phyloP scores from a whole-genome alignment of 2,329 filamentous ascomycete species.

The Colletotrichum lindemuthianum region DNA sequence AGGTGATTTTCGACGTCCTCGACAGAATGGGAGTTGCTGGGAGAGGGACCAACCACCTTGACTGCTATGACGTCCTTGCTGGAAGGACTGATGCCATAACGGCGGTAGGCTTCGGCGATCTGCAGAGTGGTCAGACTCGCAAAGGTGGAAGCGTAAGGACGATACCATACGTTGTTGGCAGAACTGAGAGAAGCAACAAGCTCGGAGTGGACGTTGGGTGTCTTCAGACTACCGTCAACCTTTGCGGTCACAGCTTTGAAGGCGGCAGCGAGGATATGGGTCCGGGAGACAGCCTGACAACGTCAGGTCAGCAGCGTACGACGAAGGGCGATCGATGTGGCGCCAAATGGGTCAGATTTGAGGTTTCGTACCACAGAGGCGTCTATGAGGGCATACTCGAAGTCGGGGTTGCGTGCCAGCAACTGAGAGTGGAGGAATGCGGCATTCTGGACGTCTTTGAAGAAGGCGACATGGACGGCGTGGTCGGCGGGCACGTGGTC shows the following conservation, averaged over 20 bases:
- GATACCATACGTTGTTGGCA: conserved; percentile 77
- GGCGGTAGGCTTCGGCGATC: conserved; percentile 92
- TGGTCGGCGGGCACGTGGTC: conserved; percentile 78
- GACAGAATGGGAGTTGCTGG: conserved; percentile 52
- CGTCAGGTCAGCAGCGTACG: not conserved
- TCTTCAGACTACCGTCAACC: conserved; percentile 71
- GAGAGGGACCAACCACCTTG: conserved; percentile 73
- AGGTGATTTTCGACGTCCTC: conserved; percentile 69
- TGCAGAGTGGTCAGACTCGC: conserved; percentile 47
- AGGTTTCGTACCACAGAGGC: conserved; percentile 72
- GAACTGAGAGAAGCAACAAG: conserved; percentile 83
- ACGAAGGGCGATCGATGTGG: not conserved
- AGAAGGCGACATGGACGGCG: conserved; percentile 78
- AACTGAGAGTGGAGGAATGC: conserved; percentile 83
- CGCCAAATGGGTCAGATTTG: not conserved
- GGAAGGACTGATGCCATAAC: conserved; percentile 80
- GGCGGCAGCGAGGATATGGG: conserved; percentile 78
- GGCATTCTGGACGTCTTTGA: conserved; percentile 80
- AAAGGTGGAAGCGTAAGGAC: not conserved
- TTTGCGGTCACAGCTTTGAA: conserved; percentile 80
- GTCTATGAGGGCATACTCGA: conserved; percentile 95
- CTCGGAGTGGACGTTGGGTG: conserved; percentile 89
- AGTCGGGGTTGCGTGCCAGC: conserved; percentile 82
- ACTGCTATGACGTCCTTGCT: conserved; percentile 81
- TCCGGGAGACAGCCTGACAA: conserved; percentile 72